Evolutionary conservation across 2,329 filamentous ascomycete species (phyloP), one percentile per base, ranked within the genome.

Genomic region (Venturiaceae sp.): DNA sequence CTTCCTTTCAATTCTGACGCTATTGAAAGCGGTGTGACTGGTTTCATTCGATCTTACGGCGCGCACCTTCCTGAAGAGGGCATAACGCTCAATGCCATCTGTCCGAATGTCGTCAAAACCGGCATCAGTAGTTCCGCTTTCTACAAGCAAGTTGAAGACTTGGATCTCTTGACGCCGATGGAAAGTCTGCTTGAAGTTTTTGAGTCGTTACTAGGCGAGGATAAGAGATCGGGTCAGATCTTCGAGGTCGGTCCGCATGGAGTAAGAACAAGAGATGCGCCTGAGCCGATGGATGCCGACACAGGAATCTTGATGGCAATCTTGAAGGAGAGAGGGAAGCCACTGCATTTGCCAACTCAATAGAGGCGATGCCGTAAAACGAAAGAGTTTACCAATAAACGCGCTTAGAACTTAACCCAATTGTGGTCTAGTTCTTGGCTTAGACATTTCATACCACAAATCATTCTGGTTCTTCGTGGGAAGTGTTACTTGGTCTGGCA

Each of bases 81-180:
- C 7, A 76, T 77, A 32, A 71, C 70, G 1, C 59, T 77, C 9
- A 76, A 75, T 60, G 73, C 74, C 5, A 66, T 76, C 21, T 72
- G 69, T 61, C 74, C 74, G 5, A 72, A 72, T 57, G 70, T 75
- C 11, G 68, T 75, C 11, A 65, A 69, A 7, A 76, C 74, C 3
- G 67, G 64, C 34, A 74, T 77, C 53, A 72, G 71, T 2, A 67
- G 66, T 0, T 56, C 61, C 2, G 58, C 54, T 0, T 76, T 77
- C 62, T 77, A 75, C 59, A 68, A 74, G 23, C 60, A 58, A 14
- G 56, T 74, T 37, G 71, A 73, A 36, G 61, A 62, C 13, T 59
- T 67, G 53, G 65, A 66, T 1, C 53, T 75, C 26, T 59, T 77
- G 55, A 72, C 71, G 9, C 68, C 71, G 0, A 75, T 77, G 65